Evolutionary conservation across 352 stramenopile species (phyloP), one percentile per base, ranked within the genome.

Genomic region (Globisporangium cystogenes): DNA sequence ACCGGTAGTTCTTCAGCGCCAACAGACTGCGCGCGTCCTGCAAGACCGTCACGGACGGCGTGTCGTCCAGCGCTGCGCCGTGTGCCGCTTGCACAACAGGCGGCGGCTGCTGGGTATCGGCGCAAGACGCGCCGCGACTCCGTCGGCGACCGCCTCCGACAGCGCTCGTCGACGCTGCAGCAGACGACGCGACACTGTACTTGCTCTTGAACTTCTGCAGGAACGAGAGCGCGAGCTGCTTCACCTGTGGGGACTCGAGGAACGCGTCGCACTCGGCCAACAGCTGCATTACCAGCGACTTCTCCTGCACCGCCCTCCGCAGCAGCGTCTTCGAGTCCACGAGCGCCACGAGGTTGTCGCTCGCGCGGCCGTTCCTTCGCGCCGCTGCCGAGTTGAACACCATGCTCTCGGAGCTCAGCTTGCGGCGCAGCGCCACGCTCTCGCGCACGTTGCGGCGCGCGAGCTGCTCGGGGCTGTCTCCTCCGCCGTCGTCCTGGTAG

Each of bases 1-100:
- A 86, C 0, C 81, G 75, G 54, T 87, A 91, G 49, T 76, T 84
- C 57, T 86, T 86, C 1, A 91, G 48, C 1, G 81, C 81, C 12
- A 81, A 44, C 29, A 87, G 29, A 57, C 73, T 80, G 10, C 75
- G 70, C 7, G 70, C 65, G 37, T 88, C 72, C 33, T 81, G 72
- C 37, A 80, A 48, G 12, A 51, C 70, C 8, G 64, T 74, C 27
- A 77, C 60, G 21, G 68, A 71, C 26, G 65, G 55, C 15, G n/a
- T 72, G 45, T 57, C 70, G 11, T 62, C 27, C 14, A 8, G n/a
- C n/a, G n/a, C n/a, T n/a, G n/a, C n/a, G n/a, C n/a, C n/a, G n/a
- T n/a, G 14, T 41, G 36, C 18, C 36, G 36, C 36, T 39, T 58
- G 35, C 31, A 44, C 29, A 5, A 33, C n/a, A n/a, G n/a, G 10